phyloP scores from a whole-genome alignment of 1,284 basidiomycete species.

The Athelia psychrophila region DNA sequence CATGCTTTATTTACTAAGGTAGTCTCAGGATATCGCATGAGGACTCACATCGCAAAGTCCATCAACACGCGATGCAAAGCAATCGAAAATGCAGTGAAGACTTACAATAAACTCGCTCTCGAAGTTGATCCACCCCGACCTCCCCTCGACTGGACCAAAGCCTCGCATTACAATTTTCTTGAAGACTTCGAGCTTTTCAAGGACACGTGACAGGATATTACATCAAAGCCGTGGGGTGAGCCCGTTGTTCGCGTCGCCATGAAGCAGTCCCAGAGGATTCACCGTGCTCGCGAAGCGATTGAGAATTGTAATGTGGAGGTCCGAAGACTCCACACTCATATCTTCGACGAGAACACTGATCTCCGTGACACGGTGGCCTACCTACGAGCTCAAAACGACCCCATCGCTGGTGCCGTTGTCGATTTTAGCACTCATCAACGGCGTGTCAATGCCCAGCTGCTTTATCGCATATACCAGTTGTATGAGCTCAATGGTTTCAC shows the following conservation, averaged over 20 bases:
- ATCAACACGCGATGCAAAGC: conserved; percentile 12
- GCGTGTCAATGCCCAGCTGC: not conserved
- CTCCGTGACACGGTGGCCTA: too few relatives aligned
- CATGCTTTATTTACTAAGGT: not conserved
- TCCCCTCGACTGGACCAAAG: conserved; percentile 6
- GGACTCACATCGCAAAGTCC: conserved; percentile 17
- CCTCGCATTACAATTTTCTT: conserved; percentile 13
- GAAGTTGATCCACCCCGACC: conserved; percentile 12
- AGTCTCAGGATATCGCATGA: conserved; percentile 12
- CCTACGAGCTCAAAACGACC: not conserved
- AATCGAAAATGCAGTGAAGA: conserved; percentile 11
- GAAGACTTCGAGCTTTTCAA: conserved; percentile 17
- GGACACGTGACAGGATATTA: conserved; percentile 8
- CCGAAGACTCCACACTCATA: conserved; percentile 7
- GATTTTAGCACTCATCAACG: not conserved
- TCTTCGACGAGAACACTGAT: conserved; percentile 8
- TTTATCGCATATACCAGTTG: not conserved
- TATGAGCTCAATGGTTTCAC: not conserved
- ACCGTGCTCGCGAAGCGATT: conserved; percentile 16
- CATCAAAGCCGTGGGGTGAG: conserved; percentile 10
- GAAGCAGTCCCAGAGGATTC: conserved; percentile 9
- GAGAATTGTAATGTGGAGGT: conserved; percentile 14
- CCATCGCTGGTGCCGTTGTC: not conserved
- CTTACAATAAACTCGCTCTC: conserved; percentile 14
- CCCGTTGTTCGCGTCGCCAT: conserved; percentile 10